Conservation (phyloP, 352 stramenopile genomes). For the Phytopythium montanum region DNA sequence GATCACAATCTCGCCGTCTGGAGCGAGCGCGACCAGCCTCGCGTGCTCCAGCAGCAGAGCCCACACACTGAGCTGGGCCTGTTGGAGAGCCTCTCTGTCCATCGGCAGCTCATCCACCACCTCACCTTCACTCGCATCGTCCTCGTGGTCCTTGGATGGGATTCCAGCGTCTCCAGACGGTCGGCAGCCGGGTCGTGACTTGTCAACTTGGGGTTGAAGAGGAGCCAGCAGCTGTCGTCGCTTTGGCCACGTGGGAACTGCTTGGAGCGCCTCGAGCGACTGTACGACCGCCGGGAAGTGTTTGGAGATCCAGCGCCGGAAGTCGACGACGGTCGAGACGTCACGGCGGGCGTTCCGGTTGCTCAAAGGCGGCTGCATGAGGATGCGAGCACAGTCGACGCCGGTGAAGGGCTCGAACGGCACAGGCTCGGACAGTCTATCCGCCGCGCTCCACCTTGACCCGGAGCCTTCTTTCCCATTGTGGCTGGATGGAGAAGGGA, state of each 20-base stretch:
- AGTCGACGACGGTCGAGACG: constrained; percentile 13
- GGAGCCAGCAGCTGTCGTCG: not conserved
- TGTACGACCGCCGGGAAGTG: constrained; percentile 31
- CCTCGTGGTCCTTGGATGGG: not conserved
- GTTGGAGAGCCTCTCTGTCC: not conserved
- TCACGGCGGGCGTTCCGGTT: constrained; percentile 17
- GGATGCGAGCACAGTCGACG: constrained; percentile 23
- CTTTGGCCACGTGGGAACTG: not conserved
- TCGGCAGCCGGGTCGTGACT: not conserved
- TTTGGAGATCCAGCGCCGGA: constrained; percentile 25
- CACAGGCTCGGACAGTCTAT: constrained; percentile 20
- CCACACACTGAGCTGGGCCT: constrained; percentile 9
- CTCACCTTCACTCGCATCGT: not conserved
- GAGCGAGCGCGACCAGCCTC: constrained; percentile 13
- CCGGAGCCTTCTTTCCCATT: not conserved
- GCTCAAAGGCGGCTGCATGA: constrained; percentile 20
- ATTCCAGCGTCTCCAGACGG: not conserved
- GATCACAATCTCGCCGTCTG: constrained; percentile 16
- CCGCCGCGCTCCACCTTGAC: not conserved
- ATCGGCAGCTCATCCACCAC: not conserved
- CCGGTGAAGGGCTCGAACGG: constrained; percentile 43
- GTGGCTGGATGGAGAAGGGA: not conserved
- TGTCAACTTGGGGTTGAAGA: not conserved
- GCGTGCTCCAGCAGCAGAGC: constrained; percentile 14
- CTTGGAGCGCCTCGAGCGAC: not conserved